Base-by-base conservation (phyloP, 2,329 filamentous ascomycete genomes). In the Huntiella decipiens region DNA sequence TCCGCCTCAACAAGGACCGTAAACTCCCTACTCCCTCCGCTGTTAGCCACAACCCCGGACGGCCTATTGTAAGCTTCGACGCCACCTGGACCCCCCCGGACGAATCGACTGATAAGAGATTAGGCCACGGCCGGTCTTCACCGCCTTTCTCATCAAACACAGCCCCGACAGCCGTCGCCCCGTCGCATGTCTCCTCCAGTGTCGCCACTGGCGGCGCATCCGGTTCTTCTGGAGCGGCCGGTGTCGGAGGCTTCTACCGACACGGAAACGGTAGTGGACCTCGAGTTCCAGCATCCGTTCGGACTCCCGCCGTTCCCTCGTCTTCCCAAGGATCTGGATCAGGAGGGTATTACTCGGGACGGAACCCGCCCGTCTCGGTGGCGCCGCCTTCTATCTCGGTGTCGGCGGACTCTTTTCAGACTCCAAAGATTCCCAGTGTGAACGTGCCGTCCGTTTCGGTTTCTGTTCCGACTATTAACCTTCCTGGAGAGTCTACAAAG, bases 61-160 rank as follows among this genome's bases (percentile, higher is more conserved):
- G 88, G 58, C 88, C 88, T 52, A 96, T 96, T 68, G 88, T 96
- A 70, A 96, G 88, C 71, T 96, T 96, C 70, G 74, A 93, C 63
- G 74, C 74, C 56, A 74, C 80, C 59, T 94, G 84, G 78, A 81
- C 77, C 68, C 73, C 77, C 58, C 74, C 73, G 59, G 77, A 82
- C 59, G 68, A 73, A 67, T 68, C 67, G 62, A 70, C 81, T 70
- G 79, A 85, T 74, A 63, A 74, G 66, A 81, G 54, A 56, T 59
- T 61, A 65, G 48, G 42, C 44, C 44, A 45, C 38, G 45, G 36
- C 48, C 40, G 48, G 48, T 39, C 40, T 40, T 40, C 48, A 44
- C 48, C 48, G 48, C 39, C 48, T 43, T 46, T 44, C 44, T 48
- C 46, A 37, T 36, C 47, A 31, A 28, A 31, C 33, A 45, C 44